These are phyloP conservation scores for Priceomyces castillae DNA, from an alignment of 805 yeast genomes.

Conservation along the genomic window DNA sequence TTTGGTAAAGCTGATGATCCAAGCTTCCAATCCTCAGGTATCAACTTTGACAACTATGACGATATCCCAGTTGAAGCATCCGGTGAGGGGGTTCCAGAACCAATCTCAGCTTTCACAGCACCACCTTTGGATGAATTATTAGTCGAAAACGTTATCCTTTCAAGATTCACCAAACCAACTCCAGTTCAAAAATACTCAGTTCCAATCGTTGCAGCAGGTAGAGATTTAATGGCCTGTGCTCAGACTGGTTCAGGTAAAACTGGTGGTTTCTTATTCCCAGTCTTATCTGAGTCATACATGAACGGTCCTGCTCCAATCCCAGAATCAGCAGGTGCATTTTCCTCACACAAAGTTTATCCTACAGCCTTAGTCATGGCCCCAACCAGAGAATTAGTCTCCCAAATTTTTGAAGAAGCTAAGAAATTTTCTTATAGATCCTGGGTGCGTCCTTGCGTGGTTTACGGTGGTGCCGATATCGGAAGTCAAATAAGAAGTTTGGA, in stretches of 20 bases:
- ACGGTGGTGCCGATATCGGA: slow-evolving; percentile 97
- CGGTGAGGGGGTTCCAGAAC: slow-evolving; percentile 93
- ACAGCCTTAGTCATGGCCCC: slow-evolving; percentile 96
- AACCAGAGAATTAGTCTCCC: slow-evolving; percentile 98
- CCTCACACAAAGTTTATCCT: slow-evolving; percentile 83
- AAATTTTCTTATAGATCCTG: slow-evolving; percentile 97
- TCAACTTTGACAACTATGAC: slow-evolving; percentile 97
- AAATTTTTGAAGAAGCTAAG: slow-evolving; percentile 92
- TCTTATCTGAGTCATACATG: slow-evolving; percentile 83
- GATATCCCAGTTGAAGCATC: slow-evolving; percentile 98
- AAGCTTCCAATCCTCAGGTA: slow-evolving; percentile 86
- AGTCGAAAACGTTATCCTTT: slow-evolving; percentile 80
- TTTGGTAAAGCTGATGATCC: slow-evolving; percentile 81
- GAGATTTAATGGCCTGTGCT: slow-evolving; percentile 97
- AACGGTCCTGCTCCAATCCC: slow-evolving; percentile 75
- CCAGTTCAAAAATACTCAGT: slow-evolving; percentile 94
- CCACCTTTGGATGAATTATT: slow-evolving; percentile 89
- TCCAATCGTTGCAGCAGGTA: slow-evolving; percentile 83
- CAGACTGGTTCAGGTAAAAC: slow-evolving; percentile 99
- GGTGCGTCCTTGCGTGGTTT: slow-evolving; percentile 94
- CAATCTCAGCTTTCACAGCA: slow-evolving; percentile 78
- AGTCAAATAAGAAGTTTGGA: slow-evolving; percentile 83
- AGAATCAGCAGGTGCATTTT: slow-evolving; percentile 48
- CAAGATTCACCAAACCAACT: slow-evolving; percentile 93
- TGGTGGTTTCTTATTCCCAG: slow-evolving; percentile 99